Evolutionary conservation across 768 basidiomycete genomes (phyloP).

Genomic region (Macrolepiota dolichaula): DNA sequence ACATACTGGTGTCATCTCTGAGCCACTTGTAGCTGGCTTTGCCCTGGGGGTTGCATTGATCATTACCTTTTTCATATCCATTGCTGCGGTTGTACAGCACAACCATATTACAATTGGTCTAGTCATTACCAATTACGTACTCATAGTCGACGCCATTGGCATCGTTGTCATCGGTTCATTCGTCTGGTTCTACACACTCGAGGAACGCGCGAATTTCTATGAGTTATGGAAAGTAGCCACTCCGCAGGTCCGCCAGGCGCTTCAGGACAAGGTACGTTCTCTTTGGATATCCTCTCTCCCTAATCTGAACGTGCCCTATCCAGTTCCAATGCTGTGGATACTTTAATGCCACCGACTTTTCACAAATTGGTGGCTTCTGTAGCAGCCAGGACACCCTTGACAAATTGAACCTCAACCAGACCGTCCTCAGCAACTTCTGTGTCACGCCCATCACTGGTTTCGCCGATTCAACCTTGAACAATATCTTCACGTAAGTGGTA

Average conservation of each 20-base stretch:
- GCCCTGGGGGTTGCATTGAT: conserved; percentile 65
- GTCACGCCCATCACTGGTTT: conserved; percentile 64
- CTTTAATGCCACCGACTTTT: conserved; percentile 59
- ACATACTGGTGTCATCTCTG: not conserved
- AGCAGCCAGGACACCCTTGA: conserved; percentile 36
- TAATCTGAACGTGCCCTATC: not conserved
- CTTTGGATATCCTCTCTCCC: not conserved
- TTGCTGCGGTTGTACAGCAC: conserved; percentile 67
- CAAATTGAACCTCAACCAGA: conserved; percentile 36
- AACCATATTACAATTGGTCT: conserved; percentile 70
- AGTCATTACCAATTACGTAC: conserved; percentile 71
- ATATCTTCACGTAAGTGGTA: conserved; percentile 74
- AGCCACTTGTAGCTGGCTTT: conserved; percentile 55
- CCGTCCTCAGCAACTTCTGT: conserved; percentile 55
- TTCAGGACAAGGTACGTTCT: conserved; percentile 71
- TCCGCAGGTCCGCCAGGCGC: conserved; percentile 40
- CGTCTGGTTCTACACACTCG: conserved; percentile 81
- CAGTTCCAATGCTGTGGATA: conserved; percentile 88
- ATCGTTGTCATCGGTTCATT: conserved; percentile 65
- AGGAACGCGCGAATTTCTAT: conserved; percentile 68
- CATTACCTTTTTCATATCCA: conserved; percentile 65
- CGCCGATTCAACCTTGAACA: conserved; percentile 73
- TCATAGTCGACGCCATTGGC: conserved; percentile 60
- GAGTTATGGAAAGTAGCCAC: conserved; percentile 48
- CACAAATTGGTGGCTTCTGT: conserved; percentile 61